A percentile compares a stretch with the other conserved stretches of the same genome.
Conservation (phyloP, 805 yeast genomes). For the Metschnikowia chrysomelidarum region DNA sequence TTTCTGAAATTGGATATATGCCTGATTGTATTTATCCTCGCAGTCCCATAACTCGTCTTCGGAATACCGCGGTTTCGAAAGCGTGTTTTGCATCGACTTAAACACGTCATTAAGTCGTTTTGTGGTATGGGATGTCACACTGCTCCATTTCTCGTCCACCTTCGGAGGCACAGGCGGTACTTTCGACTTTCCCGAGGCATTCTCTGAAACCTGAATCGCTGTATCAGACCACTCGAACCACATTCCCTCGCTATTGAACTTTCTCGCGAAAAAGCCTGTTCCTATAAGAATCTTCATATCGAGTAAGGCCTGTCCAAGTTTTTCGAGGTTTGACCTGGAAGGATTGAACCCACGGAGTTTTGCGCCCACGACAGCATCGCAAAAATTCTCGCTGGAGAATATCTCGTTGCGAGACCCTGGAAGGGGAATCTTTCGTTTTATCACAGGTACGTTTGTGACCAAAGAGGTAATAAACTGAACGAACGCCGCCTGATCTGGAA, state of each 20-base stretch:
- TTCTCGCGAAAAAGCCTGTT: conserved; percentile 32
- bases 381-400: conserved; percentile 39
- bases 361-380: conserved; percentile 24
- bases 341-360: conserved; percentile 36
- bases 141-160: conserved; percentile 17
- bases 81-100: conserved; percentile 30
- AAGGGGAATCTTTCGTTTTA: conserved; percentile 34
- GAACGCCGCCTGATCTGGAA: conserved; percentile 21
- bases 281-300: conserved; percentile 33
- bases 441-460: conserved; percentile 24
- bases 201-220: conserved; percentile 20
- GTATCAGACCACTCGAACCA: conserved; percentile 46
- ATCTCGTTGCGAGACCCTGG: conserved; percentile 41
- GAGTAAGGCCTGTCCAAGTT: conserved; percentile 39
- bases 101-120: conserved; percentile 32
- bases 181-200: background rate
- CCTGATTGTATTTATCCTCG: conserved; percentile 33
- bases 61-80: conserved; percentile 29
- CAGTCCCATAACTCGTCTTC: conserved; percentile 26
- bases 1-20: conserved; percentile 33
- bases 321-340: conserved; percentile 35
- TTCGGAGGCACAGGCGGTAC: conserved; percentile 1
- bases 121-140: conserved; percentile 27
- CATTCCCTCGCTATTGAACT: conserved; percentile 41
- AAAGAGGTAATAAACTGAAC: conserved; percentile 23